Base-by-base conservation (phyloP, 2,329 filamentous ascomycete species). In the Ophiostoma ulmi region DNA sequence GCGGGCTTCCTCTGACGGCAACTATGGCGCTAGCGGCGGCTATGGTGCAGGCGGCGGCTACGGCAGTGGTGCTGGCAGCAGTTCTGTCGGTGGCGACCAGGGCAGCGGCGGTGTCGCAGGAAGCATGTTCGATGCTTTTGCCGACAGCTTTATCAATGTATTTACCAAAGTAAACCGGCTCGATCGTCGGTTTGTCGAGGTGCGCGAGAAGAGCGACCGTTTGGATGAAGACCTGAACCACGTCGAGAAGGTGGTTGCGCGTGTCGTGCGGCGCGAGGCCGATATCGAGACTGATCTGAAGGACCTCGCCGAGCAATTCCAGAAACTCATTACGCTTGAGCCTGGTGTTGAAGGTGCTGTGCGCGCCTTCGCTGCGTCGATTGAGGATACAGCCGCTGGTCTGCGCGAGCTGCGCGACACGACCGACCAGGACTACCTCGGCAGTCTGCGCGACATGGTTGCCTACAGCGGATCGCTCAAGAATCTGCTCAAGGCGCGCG, bases 131-230 rank as follows among this genome's bases (percentile, higher is more conserved):
- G 95, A 99, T 78, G 94, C 92, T 76, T 93, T 98, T 78, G 93
- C 95, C 58, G 95, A 99, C 79, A 96, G 91, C 48, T 96, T 98
- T 78, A 91, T 99, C 80, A 98, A 98, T 78, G 94, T 93, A 55
- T 99, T 99, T 77, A 94, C 91, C 67, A 99, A 98, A 80, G 90
- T 97, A 1, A 92, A 98, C 83, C 97, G 96, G 79, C 91, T 94
- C 7, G 95, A 99, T 80, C 91, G 92, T 76, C 91, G 95, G 41
- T 99, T 99, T 79, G 90, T 96, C 74, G 94, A 98, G 78, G 94
- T 98, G 72, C 90, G 90, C 76, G 95, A 98, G 77, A 92, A 92
- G 79, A 92, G 92, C 52, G 91, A 96, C 80, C 98, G 97, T 81
- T 86, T 99, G 6, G 93, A 97, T 77, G 94, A 98, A 76, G 95